Evolutionary conservation across 495 filamentous ascomycete species (phyloP), one percentile per base, ranked within the genome.

Genomic region (Xylaria flabelliformis): DNA sequence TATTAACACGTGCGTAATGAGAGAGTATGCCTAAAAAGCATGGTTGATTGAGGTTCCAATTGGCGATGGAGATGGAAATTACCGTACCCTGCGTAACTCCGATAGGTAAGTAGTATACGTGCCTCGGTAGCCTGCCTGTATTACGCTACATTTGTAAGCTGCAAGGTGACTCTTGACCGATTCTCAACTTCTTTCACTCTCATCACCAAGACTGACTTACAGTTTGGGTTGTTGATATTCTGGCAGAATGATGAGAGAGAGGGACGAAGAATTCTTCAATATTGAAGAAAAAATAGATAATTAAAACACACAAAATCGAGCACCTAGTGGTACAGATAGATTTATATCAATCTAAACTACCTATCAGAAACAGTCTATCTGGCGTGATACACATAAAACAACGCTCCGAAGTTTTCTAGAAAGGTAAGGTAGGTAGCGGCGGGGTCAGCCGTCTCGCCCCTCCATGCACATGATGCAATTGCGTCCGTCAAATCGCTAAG

Each of bases 391-490:
- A n/a, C 36, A 7, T 39, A 39, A 3, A 53, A n/a, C 19, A 53
- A 15, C 29, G 5, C 53, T 58, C 24, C 26, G 4, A 58, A 58
- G 32, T 7, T 58, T 17, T 10, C 12, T 26, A 15, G 24, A 15
- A 56, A 58, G 55, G 26, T 39, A 61, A 61, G 58, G 58, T 36
- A 29, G 58, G 58, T 36, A 39, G 58, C 34, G 39, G 58, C 58
- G 58, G 58, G 58, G 58, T 61, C 39, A 41, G 19, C 39, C 29
- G 58, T 39, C 32, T 29, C 29, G 32, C 56, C 26, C 56, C 26
- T 29, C 26, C 26, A 29, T 29, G 26, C 26, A n/a, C 32, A 61
- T 61, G 58, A 61, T 61, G 58, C 58, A 61, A 61, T 61, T 39
- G 15, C 56, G 51, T 13, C 10, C 50, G 21, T 24, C 50, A 9